Percentiles rank a stretch among this genome's conserved stretches.
These are phyloP conservation scores for Chlamydomonas reinhardtii DNA, from an alignment of 163 green algal species.

Conservation along the genomic window DNA sequence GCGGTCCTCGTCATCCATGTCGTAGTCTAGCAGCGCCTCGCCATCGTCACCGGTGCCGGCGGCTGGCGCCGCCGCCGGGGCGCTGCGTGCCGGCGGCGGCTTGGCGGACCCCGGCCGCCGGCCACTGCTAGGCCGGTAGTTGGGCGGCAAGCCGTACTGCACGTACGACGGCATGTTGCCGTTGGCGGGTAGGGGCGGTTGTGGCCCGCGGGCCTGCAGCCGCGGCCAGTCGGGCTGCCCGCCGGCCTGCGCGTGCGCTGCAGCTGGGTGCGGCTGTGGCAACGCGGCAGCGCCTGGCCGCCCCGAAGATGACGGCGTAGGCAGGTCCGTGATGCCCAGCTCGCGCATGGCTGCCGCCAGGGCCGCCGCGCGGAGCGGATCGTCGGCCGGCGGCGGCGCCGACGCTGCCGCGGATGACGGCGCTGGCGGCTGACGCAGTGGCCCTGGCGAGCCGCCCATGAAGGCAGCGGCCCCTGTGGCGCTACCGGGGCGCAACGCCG, in stretches of 20 bases:
- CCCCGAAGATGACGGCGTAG: background rate
- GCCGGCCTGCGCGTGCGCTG: no score
- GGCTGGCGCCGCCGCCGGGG: background rate
- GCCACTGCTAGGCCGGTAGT: conserved; percentile 47
- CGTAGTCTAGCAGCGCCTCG: background rate
- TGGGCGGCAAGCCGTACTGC: conserved; percentile 43
- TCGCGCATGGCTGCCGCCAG: conserved; percentile 35
- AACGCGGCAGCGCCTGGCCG: no score
- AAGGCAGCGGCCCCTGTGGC: background rate
- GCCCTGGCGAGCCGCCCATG: background rate
- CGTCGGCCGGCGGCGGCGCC: background rate
- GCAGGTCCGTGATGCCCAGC: conserved; percentile 32
- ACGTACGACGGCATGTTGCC: conserved; percentile 3
- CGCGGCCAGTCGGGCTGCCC: no score
- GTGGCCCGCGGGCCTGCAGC: no score
- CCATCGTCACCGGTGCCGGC: background rate
- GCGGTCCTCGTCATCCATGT: background rate
- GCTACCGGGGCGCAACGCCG: conserved; percentile 20
- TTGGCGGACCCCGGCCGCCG: background rate
- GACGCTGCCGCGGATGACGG: background rate
- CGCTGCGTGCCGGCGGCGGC: no score
- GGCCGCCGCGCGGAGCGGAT: conserved; percentile 13
- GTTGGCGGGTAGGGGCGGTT: no score
- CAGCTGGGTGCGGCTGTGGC: no score
- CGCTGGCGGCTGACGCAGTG: background rate